Conservation (phyloP, 768 basidiomycete species). For the Tylopilus sp. region DNA sequence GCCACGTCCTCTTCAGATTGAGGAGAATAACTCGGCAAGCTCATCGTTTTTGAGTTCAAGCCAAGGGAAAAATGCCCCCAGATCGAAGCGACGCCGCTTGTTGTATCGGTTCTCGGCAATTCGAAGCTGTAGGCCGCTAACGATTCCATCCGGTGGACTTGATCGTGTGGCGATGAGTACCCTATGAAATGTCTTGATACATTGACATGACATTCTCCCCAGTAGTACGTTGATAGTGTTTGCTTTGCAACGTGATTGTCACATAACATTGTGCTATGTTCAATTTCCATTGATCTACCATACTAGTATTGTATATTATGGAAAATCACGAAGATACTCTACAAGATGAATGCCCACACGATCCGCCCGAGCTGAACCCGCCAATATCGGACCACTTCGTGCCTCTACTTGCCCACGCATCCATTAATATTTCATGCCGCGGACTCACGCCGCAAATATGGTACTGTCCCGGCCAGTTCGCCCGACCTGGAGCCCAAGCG, state of each 20-base stretch:
- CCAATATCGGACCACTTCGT: conserved; percentile 1
- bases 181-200: no score
- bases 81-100: background rate
- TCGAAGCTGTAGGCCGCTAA: no score
- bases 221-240: background rate
- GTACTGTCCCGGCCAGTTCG: background rate
- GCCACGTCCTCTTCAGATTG: background rate
- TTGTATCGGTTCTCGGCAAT: background rate
- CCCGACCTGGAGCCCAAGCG: background rate
- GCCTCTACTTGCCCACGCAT: background rate
- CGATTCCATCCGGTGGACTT: no score
- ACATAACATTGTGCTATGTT: background rate
- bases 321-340: background rate
- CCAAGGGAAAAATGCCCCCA: background rate
- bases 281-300: background rate
- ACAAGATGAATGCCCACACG: background rate
- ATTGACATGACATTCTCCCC: no score
- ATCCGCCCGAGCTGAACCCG: background rate
- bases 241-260: background rate
- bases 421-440: background rate
- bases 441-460: background rate
- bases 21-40: background rate
- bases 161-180: no score
- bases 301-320: background rate
- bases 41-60: background rate